Evolutionary conservation across 1,139 yeast species (phyloP).

Genomic region (Hanseniaspora sp.): DNA sequence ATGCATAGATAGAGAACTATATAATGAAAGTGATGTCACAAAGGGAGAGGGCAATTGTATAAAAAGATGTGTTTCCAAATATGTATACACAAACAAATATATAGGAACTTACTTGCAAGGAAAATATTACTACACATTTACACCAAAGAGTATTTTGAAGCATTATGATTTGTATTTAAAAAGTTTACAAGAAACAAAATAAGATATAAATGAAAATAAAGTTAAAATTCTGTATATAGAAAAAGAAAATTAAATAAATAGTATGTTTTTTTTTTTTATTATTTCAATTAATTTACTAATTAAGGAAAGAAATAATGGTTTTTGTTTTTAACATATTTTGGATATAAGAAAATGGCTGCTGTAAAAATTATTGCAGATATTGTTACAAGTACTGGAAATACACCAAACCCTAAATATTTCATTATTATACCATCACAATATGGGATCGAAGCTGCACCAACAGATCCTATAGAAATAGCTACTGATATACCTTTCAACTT

Average conservation of each 20-base stretch:
- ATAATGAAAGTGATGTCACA: slow-evolving; percentile 68
- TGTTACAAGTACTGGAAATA: neutral
- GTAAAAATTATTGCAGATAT: neutral
- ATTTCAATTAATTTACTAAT: neutral
- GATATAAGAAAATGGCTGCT: neutral
- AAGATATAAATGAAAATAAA: neutral
- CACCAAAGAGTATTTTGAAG: slow-evolving; percentile 16
- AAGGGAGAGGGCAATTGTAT: slow-evolving; percentile 69
- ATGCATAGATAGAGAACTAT: slow-evolving; percentile 58
- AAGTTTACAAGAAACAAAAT: neutral
- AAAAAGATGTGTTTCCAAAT: slow-evolving; percentile 69
- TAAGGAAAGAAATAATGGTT: neutral
- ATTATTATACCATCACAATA: slow-evolving; percentile 5
- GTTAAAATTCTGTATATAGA: no score
- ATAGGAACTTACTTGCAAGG: slow-evolving; percentile 45
- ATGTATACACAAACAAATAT: slow-evolving; percentile 50
- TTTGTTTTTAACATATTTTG: neutral
- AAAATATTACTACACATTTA: slow-evolving; percentile 25
- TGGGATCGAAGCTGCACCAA: slow-evolving; percentile 11
- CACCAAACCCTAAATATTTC: neutral
- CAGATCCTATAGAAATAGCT: slow-evolving; percentile 65
- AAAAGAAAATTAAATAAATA: no score
- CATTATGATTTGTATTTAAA: slow-evolving; percentile 22
- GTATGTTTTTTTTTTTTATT: no score
- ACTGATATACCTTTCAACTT: slow-evolving; percentile 66